Evolutionary conservation across 108 stramenopile genomes (phyloP), one percentile per base, ranked within the genome.

Genomic region (Cyclotella cryptica): DNA sequence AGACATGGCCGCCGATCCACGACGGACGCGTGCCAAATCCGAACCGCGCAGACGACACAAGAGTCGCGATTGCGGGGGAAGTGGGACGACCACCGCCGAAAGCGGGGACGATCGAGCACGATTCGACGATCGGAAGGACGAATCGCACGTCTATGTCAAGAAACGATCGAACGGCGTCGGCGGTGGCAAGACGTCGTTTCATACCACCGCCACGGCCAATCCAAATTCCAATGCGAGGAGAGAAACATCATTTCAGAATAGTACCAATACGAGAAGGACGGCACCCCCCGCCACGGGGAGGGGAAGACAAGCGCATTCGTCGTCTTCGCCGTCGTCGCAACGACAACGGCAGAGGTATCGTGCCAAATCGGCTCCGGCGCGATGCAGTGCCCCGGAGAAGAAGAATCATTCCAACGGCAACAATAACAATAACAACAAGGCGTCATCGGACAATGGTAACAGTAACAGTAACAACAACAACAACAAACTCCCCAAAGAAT

Each of bases 291-390:
- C n/a, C n/a, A n/a, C n/a, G n/a, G n/a, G n/a, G 35, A 35, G 35
- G 35, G 35, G 35, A 35, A 35, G 35, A 35, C 35, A 2, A 6
- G 6, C 35, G 35, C 35, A 35, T 5, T 35, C 35, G 35, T 35
- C 35, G 35, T 35, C 35, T 2, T 35, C 35, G 35, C 6, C 35
- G 35, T 6, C 35, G 35, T 35, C 49, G 49, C 8, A 6, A 19
- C 19, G 49, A 51, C n/a, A 51, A 8, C 19, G 8, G 49, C 49
- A 51, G 28, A 54, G 66, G 41, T 9, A 15, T 42, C 72, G 79
- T 13, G 72, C 79, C 59, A 69, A 44, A 43, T 80, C 79, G 8
- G 79, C 79, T 24, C 79, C 79, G 8, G 67, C 79, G 13, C 66
- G 79, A 53, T 80, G 42, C 19, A 19, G 40, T 45, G 27, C 53